A percentile compares a stretch with the other conserved stretches of the same genome.
Evolutionary conservation across 2,329 filamentous ascomycete species (phyloP).

Genomic region (Botrytis pseudocinerea): DNA sequence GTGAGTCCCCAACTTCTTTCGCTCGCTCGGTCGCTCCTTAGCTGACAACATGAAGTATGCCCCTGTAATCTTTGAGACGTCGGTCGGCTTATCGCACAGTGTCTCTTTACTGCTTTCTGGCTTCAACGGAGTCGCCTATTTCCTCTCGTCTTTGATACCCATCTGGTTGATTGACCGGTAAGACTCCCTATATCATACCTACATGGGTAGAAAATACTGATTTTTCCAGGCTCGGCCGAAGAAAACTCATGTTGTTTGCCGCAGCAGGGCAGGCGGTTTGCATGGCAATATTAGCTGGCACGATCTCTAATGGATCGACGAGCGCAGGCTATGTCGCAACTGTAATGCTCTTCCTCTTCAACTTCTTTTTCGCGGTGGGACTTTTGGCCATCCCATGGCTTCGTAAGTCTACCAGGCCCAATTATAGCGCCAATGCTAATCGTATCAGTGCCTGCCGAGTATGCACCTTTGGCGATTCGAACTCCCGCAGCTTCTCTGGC

Average conservation of each 20-base stretch:
- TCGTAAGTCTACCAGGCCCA: slow-evolving; percentile 48
- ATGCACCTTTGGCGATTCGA: slow-evolving; percentile 46
- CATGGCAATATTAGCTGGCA: slow-evolving; percentile 59
- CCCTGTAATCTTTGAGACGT: slow-evolving; percentile 52
- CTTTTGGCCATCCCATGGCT: slow-evolving; percentile 54
- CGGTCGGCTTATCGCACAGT: slow-evolving; percentile 48
- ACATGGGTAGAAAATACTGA: neutral
- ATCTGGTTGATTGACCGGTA: neutral
- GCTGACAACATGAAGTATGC: slow-evolving; percentile 40
- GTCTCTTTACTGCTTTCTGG: slow-evolving; percentile 57
- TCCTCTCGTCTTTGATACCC: neutral
- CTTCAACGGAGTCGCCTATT: slow-evolving; percentile 41
- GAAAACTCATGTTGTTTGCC: slow-evolving; percentile 73
- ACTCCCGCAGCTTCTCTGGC: slow-evolving; percentile 38
- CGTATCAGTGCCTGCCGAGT: slow-evolving; percentile 47
- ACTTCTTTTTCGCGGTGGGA: slow-evolving; percentile 41
- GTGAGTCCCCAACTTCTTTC: neutral
- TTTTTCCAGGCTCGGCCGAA: slow-evolving; percentile 56
- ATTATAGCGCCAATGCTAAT: slow-evolving; percentile 52
- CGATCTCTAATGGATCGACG: slow-evolving; percentile 5
- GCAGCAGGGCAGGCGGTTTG: slow-evolving; percentile 61
- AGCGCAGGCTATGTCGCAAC: slow-evolving; percentile 47
- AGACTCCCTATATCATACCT: neutral
- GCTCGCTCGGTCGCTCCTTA: neutral
- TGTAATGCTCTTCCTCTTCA: slow-evolving; percentile 28